Evolutionary conservation across 192 early-diverging fungal genomes (phyloP).

Genomic region (Umbelopsis isabellina): DNA sequence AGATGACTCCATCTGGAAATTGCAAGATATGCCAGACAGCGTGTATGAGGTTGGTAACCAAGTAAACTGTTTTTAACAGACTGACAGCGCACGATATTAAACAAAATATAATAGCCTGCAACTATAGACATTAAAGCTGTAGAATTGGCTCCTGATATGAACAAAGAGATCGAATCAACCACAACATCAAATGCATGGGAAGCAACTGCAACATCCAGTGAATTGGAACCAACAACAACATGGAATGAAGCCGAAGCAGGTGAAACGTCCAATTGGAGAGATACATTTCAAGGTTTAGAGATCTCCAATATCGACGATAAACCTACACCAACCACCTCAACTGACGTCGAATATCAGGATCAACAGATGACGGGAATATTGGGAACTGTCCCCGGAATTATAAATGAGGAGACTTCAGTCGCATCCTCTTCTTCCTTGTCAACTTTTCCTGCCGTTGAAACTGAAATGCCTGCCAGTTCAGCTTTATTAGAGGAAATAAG

Average conservation of each 20-base stretch:
- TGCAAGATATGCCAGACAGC: no score
- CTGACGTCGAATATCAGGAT: background rate
- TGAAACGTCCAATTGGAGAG: background rate
- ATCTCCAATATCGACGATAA: background rate
- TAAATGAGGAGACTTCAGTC: background rate
- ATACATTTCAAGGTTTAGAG: background rate
- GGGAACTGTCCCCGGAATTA: background rate
- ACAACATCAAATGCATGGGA: background rate
- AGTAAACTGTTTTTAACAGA: no score
- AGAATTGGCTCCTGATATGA: no score
- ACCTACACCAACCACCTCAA: background rate
- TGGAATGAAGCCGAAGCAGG: background rate
- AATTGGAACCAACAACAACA: background rate
- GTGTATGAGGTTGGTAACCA: no score
- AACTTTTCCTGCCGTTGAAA: background rate
- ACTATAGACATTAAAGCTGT: no score
- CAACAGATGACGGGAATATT: background rate
- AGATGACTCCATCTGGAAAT: no score
- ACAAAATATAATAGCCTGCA: no score
- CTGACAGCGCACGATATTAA: no score
- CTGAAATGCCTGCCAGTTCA: background rate
- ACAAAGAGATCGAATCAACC: background rate
- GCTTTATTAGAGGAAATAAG: background rate
- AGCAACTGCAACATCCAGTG: background rate
- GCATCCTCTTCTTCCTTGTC: background rate